Evolutionary conservation across 441 rosid genomes (phyloP).

Genomic region (Rhodomyrtus psidioides): DNA sequence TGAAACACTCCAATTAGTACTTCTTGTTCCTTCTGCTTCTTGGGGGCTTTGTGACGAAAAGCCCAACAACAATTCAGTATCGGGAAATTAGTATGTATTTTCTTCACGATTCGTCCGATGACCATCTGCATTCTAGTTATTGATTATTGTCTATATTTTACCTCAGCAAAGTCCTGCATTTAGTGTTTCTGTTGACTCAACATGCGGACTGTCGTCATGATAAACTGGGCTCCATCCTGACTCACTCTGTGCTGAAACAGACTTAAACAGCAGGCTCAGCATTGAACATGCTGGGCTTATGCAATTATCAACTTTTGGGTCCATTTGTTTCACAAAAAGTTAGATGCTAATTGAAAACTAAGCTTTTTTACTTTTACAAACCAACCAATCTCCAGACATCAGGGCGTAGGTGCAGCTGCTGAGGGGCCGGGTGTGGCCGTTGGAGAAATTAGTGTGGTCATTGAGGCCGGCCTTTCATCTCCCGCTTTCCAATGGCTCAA

Average conservation of each 20-base stretch:
- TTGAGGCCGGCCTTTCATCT: not conserved
- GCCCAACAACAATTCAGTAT: not conserved
- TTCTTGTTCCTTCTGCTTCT: not conserved
- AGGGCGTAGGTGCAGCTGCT: not conserved
- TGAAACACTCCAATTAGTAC: not conserved
- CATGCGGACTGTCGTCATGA: not conserved
- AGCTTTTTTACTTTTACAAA: not conserved
- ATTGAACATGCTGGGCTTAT: not conserved
- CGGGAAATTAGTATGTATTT: not conserved
- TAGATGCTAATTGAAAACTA: not conserved
- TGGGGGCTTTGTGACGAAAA: not conserved
- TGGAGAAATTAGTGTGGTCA: not conserved
- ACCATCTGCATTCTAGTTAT: not conserved
- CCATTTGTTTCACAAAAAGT: not conserved
- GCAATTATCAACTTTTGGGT: not conserved
- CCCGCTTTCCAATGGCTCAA: not conserved
- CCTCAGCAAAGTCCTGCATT: not conserved
- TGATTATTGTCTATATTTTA: not conserved
- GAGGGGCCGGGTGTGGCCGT: not conserved
- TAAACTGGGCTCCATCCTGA: not conserved
- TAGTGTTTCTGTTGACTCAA: not conserved
- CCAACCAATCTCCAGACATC: not conserved
- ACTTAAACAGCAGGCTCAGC: not conserved
- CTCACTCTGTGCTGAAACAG: not conserved
- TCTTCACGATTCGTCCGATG: not conserved